phyloP scores from a whole-genome alignment of 2,329 filamentous ascomycete genomes.

The Chrysoporthe puriensis region DNA sequence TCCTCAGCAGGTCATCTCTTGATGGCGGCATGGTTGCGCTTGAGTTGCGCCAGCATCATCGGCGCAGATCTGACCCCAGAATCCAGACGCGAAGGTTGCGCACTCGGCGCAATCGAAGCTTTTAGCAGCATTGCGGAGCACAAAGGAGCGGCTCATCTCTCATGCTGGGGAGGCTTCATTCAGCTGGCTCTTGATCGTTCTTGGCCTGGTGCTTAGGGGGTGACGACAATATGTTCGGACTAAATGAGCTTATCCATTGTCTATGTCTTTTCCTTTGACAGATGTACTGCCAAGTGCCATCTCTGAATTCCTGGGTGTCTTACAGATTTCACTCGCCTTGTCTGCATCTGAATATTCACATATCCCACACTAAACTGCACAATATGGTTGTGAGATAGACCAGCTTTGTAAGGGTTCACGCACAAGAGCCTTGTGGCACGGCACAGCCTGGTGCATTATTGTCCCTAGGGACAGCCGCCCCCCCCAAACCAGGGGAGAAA shows the following conservation, averaged over 20 bases:
- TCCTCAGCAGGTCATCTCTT: neutral
- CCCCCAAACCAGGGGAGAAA: too few relatives aligned
- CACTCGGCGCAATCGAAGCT: neutral
- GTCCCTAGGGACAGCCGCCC: too few relatives aligned
- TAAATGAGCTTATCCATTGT: neutral
- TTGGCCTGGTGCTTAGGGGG: neutral
- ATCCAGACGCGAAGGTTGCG: neutral
- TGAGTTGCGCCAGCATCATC: neutral
- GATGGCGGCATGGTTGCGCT: neutral
- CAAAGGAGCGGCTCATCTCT: neutral
- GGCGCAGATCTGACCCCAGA: neutral
- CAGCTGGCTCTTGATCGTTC: neutral
- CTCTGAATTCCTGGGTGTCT: too few relatives aligned
- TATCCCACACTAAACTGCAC: too few relatives aligned
- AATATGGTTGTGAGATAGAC: too few relatives aligned
- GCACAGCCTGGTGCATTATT: too few relatives aligned
- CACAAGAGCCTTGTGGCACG: too few relatives aligned
- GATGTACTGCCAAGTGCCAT: too few relatives aligned
- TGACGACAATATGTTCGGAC: neutral
- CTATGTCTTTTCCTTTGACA: too few relatives aligned
- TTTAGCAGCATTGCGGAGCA: neutral
- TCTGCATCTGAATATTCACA: too few relatives aligned
- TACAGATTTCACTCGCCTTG: too few relatives aligned
- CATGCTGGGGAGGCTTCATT: neutral
- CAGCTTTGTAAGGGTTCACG: too few relatives aligned